phyloP scores from a whole-genome alignment of 495 filamentous ascomycete genomes.

The Geopyxis carbonaria region DNA sequence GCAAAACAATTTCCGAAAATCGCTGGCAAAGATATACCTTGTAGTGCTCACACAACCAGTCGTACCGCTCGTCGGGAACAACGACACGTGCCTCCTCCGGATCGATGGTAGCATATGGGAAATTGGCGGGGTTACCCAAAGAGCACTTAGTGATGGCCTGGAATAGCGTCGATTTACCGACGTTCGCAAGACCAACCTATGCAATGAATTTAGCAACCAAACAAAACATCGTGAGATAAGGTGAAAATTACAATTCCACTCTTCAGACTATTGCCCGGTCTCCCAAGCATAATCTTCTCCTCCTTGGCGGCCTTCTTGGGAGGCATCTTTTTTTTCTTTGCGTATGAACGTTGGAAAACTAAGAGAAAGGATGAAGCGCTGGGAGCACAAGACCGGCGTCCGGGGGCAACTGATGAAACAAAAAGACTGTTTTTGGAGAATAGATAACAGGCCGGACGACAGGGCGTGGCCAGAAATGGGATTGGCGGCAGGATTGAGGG shows the following conservation, averaged over 20 bases:
- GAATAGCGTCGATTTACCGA: conserved; percentile 98
- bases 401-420: too few species aligned
- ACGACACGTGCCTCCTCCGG: conserved; percentile 97
- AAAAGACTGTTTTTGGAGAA: too few species aligned
- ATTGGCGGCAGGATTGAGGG: too few species aligned
- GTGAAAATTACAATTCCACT: conserved; percentile 66
- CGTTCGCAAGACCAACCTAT: conserved; percentile 95
- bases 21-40: too few species aligned
- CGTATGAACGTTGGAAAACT: background rate
- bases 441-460: too few species aligned
- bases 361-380: too few species aligned
- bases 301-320: conserved; percentile 54
- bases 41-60: conserved; percentile 92
- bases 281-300: conserved; percentile 73
- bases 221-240: background rate
- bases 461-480: too few species aligned
- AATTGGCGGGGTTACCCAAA: conserved; percentile 98
- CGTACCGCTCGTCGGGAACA: conserved; percentile 88
- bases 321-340: conserved; percentile 40
- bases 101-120: conserved; percentile 97
- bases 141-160: conserved; percentile 97
- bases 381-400: too few species aligned
- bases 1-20: too few species aligned
- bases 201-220: background rate
- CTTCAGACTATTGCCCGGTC: conserved; percentile 97